Percentiles rank a stretch among this genome's conserved stretches.
Evolutionary conservation across 345 rosid species (phyloP).

Genomic region (Euphorbia tirucalli): DNA sequence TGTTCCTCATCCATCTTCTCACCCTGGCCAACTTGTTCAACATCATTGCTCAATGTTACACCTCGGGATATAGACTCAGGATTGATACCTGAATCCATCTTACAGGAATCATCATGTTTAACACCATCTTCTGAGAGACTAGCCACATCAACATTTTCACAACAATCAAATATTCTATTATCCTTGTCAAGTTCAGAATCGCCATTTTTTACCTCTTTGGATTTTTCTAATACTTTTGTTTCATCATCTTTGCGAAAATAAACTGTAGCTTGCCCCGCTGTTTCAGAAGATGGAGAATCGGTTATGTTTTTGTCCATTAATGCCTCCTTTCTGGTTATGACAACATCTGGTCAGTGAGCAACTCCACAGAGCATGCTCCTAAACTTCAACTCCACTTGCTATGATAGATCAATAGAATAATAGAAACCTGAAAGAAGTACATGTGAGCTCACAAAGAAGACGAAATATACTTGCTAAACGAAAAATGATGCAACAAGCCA

Average conservation of each 20-base stretch:
- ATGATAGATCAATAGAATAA: slow-evolving; percentile 1
- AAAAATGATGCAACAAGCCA: background rate
- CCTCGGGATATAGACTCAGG: slow-evolving; percentile 15
- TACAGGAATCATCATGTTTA: slow-evolving; percentile 13
- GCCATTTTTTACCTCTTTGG: background rate
- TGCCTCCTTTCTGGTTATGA: slow-evolving; percentile 24
- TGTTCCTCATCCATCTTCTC: slow-evolving; percentile 20
- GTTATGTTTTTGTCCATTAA: slow-evolving; percentile 13
- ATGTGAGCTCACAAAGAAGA: background rate
- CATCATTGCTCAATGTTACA: slow-evolving; percentile 20
- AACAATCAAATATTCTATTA: background rate
- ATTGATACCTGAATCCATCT: slow-evolving; percentile 11
- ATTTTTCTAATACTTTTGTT: background rate
- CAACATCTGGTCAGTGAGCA: slow-evolving; percentile 11
- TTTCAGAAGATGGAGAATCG: background rate
- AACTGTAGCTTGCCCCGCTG: background rate
- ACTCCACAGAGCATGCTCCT: slow-evolving; percentile 18
- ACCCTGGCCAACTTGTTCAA: slow-evolving; percentile 18
- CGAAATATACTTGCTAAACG: background rate
- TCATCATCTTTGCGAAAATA: background rate
- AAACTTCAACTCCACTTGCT: slow-evolving; percentile 11
- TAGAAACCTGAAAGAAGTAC: slow-evolving; percentile 19
- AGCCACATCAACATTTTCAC: slow-evolving; percentile 19
- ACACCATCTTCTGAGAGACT: background rate
- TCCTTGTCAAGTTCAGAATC: background rate